These are phyloP conservation scores for Vitis hybrid DNA, from an alignment of 177 flowering plant species.

Conservation along the genomic window DNA sequence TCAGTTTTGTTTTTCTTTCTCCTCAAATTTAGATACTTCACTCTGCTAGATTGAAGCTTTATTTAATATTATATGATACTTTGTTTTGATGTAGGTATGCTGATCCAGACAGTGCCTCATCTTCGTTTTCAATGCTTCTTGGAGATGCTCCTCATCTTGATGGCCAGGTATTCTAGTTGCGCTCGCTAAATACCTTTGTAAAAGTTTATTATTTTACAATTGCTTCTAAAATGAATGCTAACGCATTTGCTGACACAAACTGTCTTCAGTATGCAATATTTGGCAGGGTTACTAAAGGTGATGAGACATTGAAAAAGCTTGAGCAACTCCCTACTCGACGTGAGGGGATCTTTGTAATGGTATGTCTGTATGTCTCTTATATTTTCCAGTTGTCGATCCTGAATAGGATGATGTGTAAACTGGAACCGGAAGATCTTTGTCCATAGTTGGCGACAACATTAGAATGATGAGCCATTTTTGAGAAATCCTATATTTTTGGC, in stretches of 20 bases:
- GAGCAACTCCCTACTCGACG: slow-evolving; percentile 85
- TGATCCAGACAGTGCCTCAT: slow-evolving; percentile 87
- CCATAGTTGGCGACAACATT: neutral
- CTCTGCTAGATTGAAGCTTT: neutral
- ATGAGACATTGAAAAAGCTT: slow-evolving; percentile 82
- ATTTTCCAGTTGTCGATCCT: slow-evolving; percentile 1
- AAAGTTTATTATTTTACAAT: slow-evolving; percentile 1
- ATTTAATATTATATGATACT: neutral
- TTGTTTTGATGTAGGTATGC: slow-evolving; percentile 44
- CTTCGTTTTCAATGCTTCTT: slow-evolving; percentile 93
- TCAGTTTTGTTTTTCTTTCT: neutral
- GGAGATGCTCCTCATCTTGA: slow-evolving; percentile 99
- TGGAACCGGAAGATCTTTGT: neutral
- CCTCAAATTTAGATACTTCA: neutral
- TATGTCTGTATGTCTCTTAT: slow-evolving; percentile 24
- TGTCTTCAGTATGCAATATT: slow-evolving; percentile 84
- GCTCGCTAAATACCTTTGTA: neutral
- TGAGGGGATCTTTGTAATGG: slow-evolving; percentile 98
- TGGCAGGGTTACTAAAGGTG: slow-evolving; percentile 92
- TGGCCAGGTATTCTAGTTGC: slow-evolving; percentile 47
- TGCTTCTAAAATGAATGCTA: slow-evolving; percentile 5
- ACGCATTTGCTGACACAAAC: slow-evolving; percentile 7
- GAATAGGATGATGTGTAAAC: neutral
- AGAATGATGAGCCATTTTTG: neutral
- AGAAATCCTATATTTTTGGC: no score